Evolutionary conservation across 2,329 filamentous ascomycete species (phyloP).

Genomic region (Pezicula radicicola): DNA sequence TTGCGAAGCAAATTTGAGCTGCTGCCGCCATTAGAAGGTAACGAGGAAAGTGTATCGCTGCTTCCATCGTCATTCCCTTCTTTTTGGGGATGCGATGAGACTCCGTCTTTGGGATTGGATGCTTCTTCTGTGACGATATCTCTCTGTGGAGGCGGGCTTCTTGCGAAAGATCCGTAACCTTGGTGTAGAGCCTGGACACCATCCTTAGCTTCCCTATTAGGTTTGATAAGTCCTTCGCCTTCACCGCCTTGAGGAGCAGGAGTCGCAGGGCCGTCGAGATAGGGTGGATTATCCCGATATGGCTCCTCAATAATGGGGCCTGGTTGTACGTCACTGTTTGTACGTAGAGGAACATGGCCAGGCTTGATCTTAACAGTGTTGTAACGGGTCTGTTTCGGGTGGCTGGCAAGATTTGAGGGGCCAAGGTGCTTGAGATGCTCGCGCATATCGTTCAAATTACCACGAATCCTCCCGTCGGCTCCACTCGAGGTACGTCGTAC

Average conservation of each 20-base stretch:
- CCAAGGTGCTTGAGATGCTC: constrained; percentile 63
- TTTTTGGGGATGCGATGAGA: constrained; percentile 6
- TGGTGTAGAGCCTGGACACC: constrained; percentile 59
- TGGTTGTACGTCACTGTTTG: constrained; percentile 37
- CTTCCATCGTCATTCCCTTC: constrained; percentile 16
- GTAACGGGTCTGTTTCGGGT: constrained; percentile 58
- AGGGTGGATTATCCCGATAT: constrained; percentile 25
- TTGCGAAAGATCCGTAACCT: constrained; percentile 46
- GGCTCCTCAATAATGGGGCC: constrained; percentile 35
- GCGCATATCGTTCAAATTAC: constrained; percentile 60
- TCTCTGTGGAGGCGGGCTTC: constrained; percentile 2
- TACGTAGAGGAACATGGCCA: constrained; percentile 25
- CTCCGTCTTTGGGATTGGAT: neutral
- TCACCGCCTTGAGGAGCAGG: constrained; percentile 46
- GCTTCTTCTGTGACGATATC: neutral
- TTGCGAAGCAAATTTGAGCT: constrained; percentile 31
- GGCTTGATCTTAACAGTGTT: constrained; percentile 67
- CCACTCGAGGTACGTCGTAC: constrained; percentile 56
- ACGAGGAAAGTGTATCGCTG: constrained; percentile 25
- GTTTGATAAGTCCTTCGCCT: constrained; percentile 49
- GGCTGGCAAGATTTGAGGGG: constrained; percentile 63
- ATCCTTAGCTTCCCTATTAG: constrained; percentile 58
- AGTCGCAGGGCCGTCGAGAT: no score
- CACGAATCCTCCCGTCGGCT: constrained; percentile 53
- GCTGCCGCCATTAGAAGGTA: constrained; percentile 24